Evolutionary conservation across 1,284 basidiomycete genomes (phyloP), one percentile per base, ranked within the genome.

Genomic region (Pseudozyma sp.): DNA sequence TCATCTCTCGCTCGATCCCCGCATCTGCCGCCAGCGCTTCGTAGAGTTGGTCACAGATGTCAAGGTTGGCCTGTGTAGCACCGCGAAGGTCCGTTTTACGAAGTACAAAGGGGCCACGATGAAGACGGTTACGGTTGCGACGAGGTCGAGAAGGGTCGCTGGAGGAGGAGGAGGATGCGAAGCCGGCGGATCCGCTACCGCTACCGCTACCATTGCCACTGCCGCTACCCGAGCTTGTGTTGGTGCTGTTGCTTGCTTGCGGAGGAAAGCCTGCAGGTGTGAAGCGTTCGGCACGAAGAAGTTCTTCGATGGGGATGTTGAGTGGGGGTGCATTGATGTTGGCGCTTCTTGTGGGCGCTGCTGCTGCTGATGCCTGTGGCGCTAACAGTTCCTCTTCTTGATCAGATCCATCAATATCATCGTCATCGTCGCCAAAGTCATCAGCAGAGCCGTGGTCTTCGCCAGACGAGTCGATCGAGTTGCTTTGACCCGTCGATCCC

Each of bases 261-360:
- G 60, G 45, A 6, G 56, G 48, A 56, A 59, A 53, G 9, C 67
- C 56, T 4, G 56, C 45, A 5, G 59, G 63, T 2, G 21, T 45
- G 21, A 75, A 70, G 6, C 56, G 45, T 53, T 75, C 68, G 10
- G 58, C 51, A 2, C 64, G 63, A 13, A 75, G 36, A 5, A 75
- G 58, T 39, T 65, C 68, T 43, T 75, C 72, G 53, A 75, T 75
- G n/a, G 72, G 72, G 49, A 68, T 75, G 48, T 61, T 66, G 53
- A 67, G 72, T 1, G 72, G 72, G 0, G 72, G 72, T 11, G 68
- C 72, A 14, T 50, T 25, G 21, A 47, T 44, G 59, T 39, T 42
- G 21, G 50, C 19, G 21, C 39, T 31, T 10, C 21, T 31, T n/a
- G 48, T 40, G 25, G 35, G 42, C 4, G 34, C 8, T 10, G 44